A percentile compares a stretch with the other conserved stretches of the same genome.
These are phyloP conservation scores for Eucalyptus cladocalyx DNA, from an alignment of 345 rosid genomes.

Conservation along the genomic window DNA sequence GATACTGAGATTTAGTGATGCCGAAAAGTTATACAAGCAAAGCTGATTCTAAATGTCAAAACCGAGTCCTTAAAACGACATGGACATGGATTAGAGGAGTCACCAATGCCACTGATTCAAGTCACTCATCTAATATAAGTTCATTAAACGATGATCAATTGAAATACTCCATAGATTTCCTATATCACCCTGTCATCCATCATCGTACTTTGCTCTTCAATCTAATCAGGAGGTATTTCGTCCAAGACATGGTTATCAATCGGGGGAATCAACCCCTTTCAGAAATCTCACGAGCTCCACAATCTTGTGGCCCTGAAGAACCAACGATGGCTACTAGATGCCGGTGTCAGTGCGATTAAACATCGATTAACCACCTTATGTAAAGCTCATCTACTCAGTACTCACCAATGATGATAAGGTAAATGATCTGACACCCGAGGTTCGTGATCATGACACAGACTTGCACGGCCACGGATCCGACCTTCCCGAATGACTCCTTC, in stretches of 20 bases:
- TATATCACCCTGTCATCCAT: not conserved
- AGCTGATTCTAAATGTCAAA: not conserved
- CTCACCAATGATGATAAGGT: slow-evolving; percentile 70
- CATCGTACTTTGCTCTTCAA: not conserved
- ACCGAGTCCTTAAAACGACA: not conserved
- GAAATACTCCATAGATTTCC: not conserved
- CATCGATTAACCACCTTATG: not conserved
- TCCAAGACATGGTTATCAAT: not conserved
- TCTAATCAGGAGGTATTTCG: not conserved
- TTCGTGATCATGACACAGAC: slow-evolving; percentile 54
- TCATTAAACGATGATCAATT: not conserved
- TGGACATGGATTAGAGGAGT: not conserved
- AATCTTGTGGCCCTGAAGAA: not conserved
- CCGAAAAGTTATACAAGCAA: not conserved
- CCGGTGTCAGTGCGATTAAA: not conserved
- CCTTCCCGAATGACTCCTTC: slow-evolving; percentile 70
- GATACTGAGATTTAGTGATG: not conserved
- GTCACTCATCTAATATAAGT: not conserved
- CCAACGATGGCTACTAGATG: not conserved
- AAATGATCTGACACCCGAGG: slow-evolving; percentile 66
- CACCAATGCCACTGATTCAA: not conserved
- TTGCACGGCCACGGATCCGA: slow-evolving; percentile 51
- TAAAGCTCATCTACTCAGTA: slow-evolving; percentile 2
- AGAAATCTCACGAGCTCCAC: not conserved
- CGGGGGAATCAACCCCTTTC: not conserved